Evolutionary conservation across 805 yeast genomes (phyloP).

Genomic region (Candida ortonii): DNA sequence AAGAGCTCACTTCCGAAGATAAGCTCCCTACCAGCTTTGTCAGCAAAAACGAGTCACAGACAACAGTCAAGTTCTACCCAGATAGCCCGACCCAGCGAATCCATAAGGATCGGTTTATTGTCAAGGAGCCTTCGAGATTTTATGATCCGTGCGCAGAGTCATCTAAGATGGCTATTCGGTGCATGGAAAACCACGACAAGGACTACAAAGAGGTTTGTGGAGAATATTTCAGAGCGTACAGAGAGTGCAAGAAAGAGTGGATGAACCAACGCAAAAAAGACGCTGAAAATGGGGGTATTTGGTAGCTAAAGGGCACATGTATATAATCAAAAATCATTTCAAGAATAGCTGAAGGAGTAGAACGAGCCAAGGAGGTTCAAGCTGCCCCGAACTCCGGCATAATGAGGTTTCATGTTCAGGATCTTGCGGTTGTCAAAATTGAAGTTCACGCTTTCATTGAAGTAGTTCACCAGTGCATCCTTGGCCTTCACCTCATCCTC

Average conservation of each 20-base stretch:
- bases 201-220: conserved; percentile 62
- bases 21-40: conserved; percentile 49
- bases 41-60: conserved; percentile 43
- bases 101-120: conserved; percentile 65
- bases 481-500: conserved; percentile 17
- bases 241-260: conserved; percentile 88
- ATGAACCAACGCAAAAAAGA: conserved; percentile 34
- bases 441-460: conserved; percentile 25
- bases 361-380: conserved; percentile 21
- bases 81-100: conserved; percentile 77
- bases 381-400: conserved; percentile 10
- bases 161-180: conserved; percentile 79
- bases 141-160: conserved; percentile 94
- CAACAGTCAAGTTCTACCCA: conserved; percentile 69
- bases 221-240: conserved; percentile 87
- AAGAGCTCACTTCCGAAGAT: conserved; percentile 23
- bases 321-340: conserved; percentile 4
- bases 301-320: conserved; percentile 20
- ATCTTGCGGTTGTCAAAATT: conserved; percentile 22
- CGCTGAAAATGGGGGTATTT: conserved; percentile 28
- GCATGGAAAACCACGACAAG: conserved; percentile 75
- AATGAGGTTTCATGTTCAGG: conserved; percentile 22
- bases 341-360: conserved; percentile 25
- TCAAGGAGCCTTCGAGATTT: conserved; percentile 77
- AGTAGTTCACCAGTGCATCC: conserved; percentile 20